Percentiles rank a stretch among this genome's conserved stretches.
These are phyloP conservation scores for Penicillium sp. DNA, from an alignment of 2,329 filamentous ascomycete species.

Conservation along the genomic window DNA sequence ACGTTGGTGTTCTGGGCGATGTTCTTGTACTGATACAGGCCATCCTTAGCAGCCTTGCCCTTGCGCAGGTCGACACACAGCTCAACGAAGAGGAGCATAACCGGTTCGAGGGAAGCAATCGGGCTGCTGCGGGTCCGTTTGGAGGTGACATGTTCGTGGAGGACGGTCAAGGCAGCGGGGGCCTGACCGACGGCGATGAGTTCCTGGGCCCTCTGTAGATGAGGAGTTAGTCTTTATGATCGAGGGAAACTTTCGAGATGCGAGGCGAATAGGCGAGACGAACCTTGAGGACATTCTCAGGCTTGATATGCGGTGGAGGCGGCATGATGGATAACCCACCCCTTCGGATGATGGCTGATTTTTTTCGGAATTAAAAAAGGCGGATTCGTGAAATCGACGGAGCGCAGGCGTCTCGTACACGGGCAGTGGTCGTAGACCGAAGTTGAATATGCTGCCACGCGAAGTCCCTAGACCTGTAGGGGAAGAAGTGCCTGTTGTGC, in stretches of 20 bases:
- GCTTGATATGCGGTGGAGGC: slow-evolving; percentile 95
- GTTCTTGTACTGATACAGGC: slow-evolving; percentile 99
- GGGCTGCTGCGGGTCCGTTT: slow-evolving; percentile 97
- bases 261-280: slow-evolving; percentile 29
- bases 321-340: slow-evolving; percentile 67
- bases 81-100: slow-evolving; percentile 97
- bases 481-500: slow-evolving; percentile 38
- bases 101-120: slow-evolving; percentile 93
- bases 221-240: slow-evolving; percentile 18
- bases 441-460: slow-evolving; percentile 40
- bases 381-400: slow-evolving; percentile 6
- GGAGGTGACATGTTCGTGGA: slow-evolving; percentile 98
- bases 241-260: not conserved
- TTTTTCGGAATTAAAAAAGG: slow-evolving; percentile 14
- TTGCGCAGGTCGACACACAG: slow-evolving; percentile 97
- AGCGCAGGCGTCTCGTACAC: slow-evolving; percentile 30
- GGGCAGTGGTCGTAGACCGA: slow-evolving; percentile 35
- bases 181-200: slow-evolving; percentile 97
- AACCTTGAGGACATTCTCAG: slow-evolving; percentile 96
- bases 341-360: slow-evolving; percentile 30
- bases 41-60: slow-evolving; percentile 97
- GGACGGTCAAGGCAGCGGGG: slow-evolving; percentile 86
- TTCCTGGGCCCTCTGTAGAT: slow-evolving; percentile 79
- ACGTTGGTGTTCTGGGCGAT: slow-evolving; percentile 99
- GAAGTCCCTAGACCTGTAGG: slow-evolving; percentile 35